These are phyloP conservation scores for Gillenia trifoliata DNA, from an alignment of 306 rosid genomes.

Conservation along the genomic window DNA sequence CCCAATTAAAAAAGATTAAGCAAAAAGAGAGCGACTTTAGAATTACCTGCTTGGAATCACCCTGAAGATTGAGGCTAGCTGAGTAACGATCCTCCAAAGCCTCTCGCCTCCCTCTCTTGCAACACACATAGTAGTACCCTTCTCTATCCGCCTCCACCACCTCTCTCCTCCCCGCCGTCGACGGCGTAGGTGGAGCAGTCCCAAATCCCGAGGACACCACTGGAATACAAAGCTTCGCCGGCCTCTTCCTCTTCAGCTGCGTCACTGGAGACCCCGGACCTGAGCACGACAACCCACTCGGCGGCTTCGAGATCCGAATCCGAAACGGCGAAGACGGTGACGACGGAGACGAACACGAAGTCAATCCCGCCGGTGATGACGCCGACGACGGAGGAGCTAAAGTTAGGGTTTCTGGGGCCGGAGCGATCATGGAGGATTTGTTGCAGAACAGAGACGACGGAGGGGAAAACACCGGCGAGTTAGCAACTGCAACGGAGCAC, in stretches of 20 bases:
- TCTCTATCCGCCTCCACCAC: slow-evolving; percentile 50
- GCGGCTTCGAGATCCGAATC: slow-evolving; percentile 52
- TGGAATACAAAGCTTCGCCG: slow-evolving; percentile 72
- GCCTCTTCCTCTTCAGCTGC: slow-evolving; percentile 85
- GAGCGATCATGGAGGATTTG: slow-evolving; percentile 39
- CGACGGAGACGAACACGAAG: slow-evolving; percentile 46
- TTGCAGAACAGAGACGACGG: slow-evolving; percentile 57
- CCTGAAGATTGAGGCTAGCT: slow-evolving; percentile 57
- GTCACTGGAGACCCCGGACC: slow-evolving; percentile 18
- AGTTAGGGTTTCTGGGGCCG: slow-evolving; percentile 48
- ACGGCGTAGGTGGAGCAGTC: slow-evolving; percentile 44
- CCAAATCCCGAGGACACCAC: slow-evolving; percentile 38
- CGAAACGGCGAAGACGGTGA: slow-evolving; percentile 53
- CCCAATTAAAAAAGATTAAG: background rate
- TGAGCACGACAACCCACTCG: slow-evolving; percentile 27
- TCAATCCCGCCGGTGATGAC: slow-evolving; percentile 49
- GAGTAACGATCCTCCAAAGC: slow-evolving; percentile 89
- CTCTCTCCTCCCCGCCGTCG: slow-evolving; percentile 43
- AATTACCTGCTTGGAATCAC: slow-evolving; percentile 70
- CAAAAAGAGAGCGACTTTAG: background rate
- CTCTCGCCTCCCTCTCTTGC: slow-evolving; percentile 90
- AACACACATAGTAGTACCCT: slow-evolving; percentile 63
- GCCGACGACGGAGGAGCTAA: slow-evolving; percentile 45
- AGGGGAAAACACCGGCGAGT: slow-evolving; percentile 79
- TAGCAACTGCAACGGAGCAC: slow-evolving; percentile 68